Percentiles rank a stretch among this genome's conserved stretches.
Evolutionary conservation across 805 yeast species (phyloP).

Genomic region (Yarrowia sp.): DNA sequence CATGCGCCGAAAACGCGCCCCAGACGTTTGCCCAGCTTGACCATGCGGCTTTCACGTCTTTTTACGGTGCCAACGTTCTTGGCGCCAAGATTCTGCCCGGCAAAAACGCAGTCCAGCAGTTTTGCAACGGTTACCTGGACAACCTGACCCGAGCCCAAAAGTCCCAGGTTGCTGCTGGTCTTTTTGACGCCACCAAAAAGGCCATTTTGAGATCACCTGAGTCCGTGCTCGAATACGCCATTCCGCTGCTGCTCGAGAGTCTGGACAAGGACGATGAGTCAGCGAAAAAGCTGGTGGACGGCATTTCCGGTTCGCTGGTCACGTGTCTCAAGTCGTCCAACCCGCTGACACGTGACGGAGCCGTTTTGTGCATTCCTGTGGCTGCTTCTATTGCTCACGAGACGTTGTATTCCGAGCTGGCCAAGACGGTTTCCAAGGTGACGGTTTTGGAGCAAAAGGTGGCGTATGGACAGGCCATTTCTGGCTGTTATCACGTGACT

Average conservation of each 20-base stretch:
- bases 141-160: not conserved
- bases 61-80: not conserved
- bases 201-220: conserved; percentile 10
- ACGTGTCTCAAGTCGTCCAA: conserved; percentile 20
- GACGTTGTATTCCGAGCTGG: not conserved
- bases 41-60: not conserved
- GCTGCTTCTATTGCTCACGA: not conserved
- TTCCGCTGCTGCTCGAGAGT: not conserved
- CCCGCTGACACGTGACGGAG: not conserved
- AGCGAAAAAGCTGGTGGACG: not conserved
- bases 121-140: not conserved
- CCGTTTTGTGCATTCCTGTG: not conserved
- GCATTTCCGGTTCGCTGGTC: not conserved
- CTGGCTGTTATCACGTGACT: not conserved
- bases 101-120: not conserved
- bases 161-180: not conserved
- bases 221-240: not conserved
- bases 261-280: not conserved
- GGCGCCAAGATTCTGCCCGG: not conserved
- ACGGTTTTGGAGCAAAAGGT: conserved; percentile 3
- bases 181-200: not conserved
- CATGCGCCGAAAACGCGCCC: conserved; percentile 9
- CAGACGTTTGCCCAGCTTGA: not conserved
- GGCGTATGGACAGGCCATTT: not conserved
- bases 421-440: not conserved